Percentiles rank a stretch among this genome's conserved stretches.
phyloP scores from a whole-genome alignment of 2,329 filamentous ascomycete genomes.

The Lachnum nothofagi region DNA sequence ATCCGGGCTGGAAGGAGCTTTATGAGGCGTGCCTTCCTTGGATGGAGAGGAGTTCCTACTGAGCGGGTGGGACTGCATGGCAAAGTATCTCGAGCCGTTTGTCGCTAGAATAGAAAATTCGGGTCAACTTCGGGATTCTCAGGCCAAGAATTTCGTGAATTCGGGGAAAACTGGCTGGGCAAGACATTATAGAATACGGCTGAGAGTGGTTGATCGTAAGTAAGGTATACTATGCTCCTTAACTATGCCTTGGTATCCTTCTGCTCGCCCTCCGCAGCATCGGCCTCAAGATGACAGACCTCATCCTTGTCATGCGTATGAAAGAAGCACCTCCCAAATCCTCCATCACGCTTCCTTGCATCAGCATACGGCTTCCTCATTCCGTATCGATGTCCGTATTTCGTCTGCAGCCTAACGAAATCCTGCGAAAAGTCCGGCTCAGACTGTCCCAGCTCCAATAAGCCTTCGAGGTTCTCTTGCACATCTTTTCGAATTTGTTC shows the following conservation, averaged over 20 bases:
- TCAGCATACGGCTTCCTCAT: neutral
- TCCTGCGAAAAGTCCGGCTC: neutral
- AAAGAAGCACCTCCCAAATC: neutral
- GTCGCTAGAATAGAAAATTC: no score
- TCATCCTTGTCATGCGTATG: neutral
- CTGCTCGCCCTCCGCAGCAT: no score
- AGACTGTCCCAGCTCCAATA: neutral
- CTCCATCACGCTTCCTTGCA: neutral
- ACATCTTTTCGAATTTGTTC: neutral
- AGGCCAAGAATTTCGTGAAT: no score
- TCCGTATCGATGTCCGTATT: neutral
- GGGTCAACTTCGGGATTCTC: no score
- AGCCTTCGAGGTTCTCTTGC: neutral
- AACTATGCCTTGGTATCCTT: no score
- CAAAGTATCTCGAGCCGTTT: no score
- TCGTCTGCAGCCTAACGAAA: neutral
- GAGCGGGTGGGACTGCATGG: neutral
- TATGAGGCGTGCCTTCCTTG: conserved; percentile 23
- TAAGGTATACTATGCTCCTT: no score
- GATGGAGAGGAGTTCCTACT: conserved; percentile 19
- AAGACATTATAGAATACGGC: no score
- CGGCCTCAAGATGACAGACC: neutral
- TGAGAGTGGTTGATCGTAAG: no score
- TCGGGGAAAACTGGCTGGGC: no score
- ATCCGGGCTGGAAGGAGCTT: conserved; percentile 23